Evolutionary conservation across 192 early-diverging fungal genomes (phyloP), one percentile per base, ranked within the genome.

Genomic region (Piromyces finnis): DNA sequence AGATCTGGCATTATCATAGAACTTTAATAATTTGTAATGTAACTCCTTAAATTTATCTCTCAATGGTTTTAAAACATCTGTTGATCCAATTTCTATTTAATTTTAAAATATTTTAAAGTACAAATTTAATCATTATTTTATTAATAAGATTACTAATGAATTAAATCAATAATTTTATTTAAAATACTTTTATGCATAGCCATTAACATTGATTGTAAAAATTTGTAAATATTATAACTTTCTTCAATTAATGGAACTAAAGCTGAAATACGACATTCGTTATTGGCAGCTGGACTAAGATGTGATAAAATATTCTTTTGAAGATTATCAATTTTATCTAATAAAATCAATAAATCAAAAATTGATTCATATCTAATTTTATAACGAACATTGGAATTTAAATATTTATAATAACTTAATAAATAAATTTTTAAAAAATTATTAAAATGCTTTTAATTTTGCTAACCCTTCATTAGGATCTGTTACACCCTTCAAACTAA

Each of bases 171-270:
- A n/a, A n/a, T n/a, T n/a, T n/a, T n/a, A n/a, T n/a, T n/a, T n/a
- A n/a, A n/a, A 86, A 51, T 88, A 94, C 93, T 90, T 83, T 89
- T 85, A 84, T 99, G 94, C 95, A 99, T 98, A 29, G 97, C 95
- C 16, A 92, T 91, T 83, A 99, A 86, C 97, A 99, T 99, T 84
- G 89, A 94, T 28, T 94, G 94, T 32, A 95, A 88, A 84, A 99
- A 99, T 84, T 94, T 93, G 86, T 99, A 99, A 79, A 99, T 97
- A 18, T 92, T 95, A 82, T 97, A 91, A 81, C 90, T 93, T 83
- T 99, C 97, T 81, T 99, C 96, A 6, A 99, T 94, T 78, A 99
- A 87, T n/a, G 97, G 97, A 30, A 99, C 95, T 28, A 99, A 89
- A 26, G 96, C 92, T 16, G 96, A 91, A 83, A 99, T 96, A 32